Percentiles rank a stretch among this genome's conserved stretches.
These are phyloP conservation scores for Crithidia fasciculata DNA, from an alignment of 208 protist species.

Conservation along the genomic window DNA sequence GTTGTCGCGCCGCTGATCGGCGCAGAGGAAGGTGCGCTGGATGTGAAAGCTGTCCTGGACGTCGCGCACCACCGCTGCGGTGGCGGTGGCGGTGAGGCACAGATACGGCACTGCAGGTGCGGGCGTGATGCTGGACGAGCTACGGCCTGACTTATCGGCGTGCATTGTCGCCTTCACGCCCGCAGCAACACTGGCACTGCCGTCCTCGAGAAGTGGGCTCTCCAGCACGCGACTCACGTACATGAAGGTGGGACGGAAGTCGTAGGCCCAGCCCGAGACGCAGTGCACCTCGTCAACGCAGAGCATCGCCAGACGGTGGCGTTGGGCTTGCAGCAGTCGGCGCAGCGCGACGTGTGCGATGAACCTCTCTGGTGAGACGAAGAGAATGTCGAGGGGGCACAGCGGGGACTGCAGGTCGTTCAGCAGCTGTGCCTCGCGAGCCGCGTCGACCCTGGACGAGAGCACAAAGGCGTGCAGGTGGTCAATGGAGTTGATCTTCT, in stretches of 20 bases:
- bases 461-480: slow-evolving; percentile 62
- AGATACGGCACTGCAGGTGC: slow-evolving; percentile 48
- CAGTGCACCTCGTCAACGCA: slow-evolving; percentile 98
- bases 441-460: slow-evolving; percentile 49
- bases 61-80: slow-evolving; percentile 78
- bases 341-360: slow-evolving; percentile 61
- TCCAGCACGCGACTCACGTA: slow-evolving; percentile 72
- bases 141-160: not conserved
- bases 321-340: slow-evolving; percentile 36
- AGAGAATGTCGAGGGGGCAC: slow-evolving; percentile 82
- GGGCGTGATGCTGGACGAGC: too few relatives aligned
- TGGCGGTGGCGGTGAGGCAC: slow-evolving; percentile 89
- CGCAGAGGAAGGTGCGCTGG: slow-evolving; percentile 45
- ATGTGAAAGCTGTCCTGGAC: slow-evolving; percentile 75
- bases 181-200: not conserved
- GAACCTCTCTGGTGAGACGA: slow-evolving; percentile 83
- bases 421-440: slow-evolving; percentile 50
- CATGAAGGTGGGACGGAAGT: slow-evolving; percentile 93
- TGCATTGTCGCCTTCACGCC: not conserved
- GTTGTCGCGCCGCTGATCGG: slow-evolving; percentile 60
- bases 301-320: slow-evolving; percentile 74
- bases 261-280: slow-evolving; percentile 96
- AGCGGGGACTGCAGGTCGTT: slow-evolving; percentile 42
- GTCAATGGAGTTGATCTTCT: slow-evolving; percentile 42
- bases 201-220: slow-evolving; percentile 23